Percentiles rank a stretch among this genome's conserved stretches.
These are phyloP conservation scores for Spinellus fusiger DNA, from an alignment of 192 early-diverging fungal genomes.

Conservation along the genomic window DNA sequence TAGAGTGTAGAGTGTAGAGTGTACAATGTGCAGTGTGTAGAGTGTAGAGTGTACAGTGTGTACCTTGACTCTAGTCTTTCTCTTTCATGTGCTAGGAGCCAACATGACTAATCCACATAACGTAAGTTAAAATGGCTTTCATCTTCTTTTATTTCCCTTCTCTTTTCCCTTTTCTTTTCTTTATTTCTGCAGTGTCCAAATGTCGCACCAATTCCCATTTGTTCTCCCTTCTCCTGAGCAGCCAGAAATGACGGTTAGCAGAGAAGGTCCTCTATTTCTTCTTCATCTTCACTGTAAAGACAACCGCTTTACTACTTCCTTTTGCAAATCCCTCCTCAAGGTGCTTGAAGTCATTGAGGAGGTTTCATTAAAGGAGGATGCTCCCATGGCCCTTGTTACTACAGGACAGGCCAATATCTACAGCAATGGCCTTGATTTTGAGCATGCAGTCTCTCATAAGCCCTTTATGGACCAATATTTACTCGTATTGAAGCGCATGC, in stretches of 20 bases:
- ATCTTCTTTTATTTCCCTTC: too few species aligned
- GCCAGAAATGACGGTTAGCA: slow-evolving; percentile 16
- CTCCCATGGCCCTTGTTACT: slow-evolving; percentile 52
- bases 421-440: slow-evolving; percentile 62
- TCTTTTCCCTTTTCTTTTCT: too few species aligned
- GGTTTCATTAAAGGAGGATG: slow-evolving; percentile 33
- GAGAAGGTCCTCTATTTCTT: slow-evolving; percentile 53
- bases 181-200: too few species aligned
- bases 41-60: too few species aligned
- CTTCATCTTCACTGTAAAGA: slow-evolving; percentile 58
- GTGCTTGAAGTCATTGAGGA: slow-evolving; percentile 56
- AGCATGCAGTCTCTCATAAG: slow-evolving; percentile 30
- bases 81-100: too few species aligned
- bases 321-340: slow-evolving; percentile 47
- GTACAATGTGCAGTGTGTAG: too few species aligned
- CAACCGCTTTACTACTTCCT: slow-evolving; percentile 61
- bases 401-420: slow-evolving; percentile 65
- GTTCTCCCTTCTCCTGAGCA: slow-evolving; percentile 20
- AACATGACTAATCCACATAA: too few species aligned
- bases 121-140: too few species aligned
- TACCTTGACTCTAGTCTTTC: too few species aligned
- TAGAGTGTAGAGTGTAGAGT: too few species aligned
- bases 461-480: slow-evolving; percentile 50
- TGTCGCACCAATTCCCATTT: slow-evolving; percentile 11
- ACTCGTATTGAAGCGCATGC: slow-evolving; percentile 51